phyloP scores from a whole-genome alignment of 192 early-diverging fungal genomes.

The Spizellomyces sp. region DNA sequence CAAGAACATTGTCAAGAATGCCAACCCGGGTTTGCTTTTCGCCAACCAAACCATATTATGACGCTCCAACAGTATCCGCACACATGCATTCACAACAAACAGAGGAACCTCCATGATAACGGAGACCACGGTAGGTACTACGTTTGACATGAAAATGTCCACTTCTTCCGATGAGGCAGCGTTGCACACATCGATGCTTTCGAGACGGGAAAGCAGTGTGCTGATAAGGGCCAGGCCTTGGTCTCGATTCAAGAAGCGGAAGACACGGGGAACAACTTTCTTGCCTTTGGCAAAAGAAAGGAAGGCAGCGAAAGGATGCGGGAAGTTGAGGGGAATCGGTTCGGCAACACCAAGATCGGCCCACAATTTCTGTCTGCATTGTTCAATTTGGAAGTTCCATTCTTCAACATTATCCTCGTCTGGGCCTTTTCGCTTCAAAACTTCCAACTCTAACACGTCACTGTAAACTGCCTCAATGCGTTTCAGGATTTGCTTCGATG shows the following conservation, averaged over 20 bases:
- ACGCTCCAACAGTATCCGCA: conserved; percentile 84
- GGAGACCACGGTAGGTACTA: conserved; percentile 81
- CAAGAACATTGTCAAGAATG: conserved; percentile 87
- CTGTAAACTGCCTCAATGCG: conserved; percentile 80
- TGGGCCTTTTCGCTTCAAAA: conserved; percentile 72
- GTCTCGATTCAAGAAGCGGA: conserved; percentile 75
- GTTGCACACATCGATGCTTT: conserved; percentile 56
- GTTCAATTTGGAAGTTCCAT: conserved; percentile 40
- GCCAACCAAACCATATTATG: conserved; percentile 88
- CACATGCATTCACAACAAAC: conserved; percentile 75
- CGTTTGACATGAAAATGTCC: conserved; percentile 84
- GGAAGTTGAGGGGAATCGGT: conserved; percentile 61
- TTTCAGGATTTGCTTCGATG: conserved; percentile 36
- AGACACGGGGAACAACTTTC: conserved; percentile 80
- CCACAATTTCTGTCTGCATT: conserved; percentile 61
- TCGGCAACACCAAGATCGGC: conserved; percentile 62
- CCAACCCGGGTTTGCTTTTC: conserved; percentile 80
- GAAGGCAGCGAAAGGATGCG: conserved; percentile 87
- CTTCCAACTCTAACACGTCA: conserved; percentile 79
- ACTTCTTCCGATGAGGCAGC: conserved; percentile 34
- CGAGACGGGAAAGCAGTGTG: conserved; percentile 48
- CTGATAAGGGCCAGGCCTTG: conserved; percentile 79
- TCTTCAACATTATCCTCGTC: conserved; percentile 53
- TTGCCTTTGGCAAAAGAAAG: conserved; percentile 89
- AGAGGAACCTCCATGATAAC: conserved; percentile 84